Conservation (phyloP, 805 yeast genomes). For the Myxozyma vanderwaltii region DNA sequence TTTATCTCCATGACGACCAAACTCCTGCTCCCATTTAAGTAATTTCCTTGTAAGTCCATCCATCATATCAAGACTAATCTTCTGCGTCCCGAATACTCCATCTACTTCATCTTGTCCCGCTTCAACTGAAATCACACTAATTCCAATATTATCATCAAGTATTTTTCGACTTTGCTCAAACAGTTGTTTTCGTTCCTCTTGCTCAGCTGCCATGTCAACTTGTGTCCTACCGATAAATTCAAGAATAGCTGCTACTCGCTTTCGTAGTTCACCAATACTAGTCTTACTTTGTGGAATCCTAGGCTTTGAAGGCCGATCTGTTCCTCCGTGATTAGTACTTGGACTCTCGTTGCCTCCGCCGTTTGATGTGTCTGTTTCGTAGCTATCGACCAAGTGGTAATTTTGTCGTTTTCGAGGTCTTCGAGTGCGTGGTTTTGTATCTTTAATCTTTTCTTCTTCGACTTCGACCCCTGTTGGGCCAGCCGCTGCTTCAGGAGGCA, state of each 20-base stretch:
- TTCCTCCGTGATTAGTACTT: neutral
- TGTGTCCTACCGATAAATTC: slow-evolving; percentile 91
- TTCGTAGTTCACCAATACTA: too few relatives aligned
- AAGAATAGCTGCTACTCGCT: slow-evolving; percentile 71
- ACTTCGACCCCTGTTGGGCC: too few relatives aligned
- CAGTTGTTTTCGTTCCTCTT: slow-evolving; percentile 56
- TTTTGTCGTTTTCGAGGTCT: neutral
- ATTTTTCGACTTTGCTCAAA: slow-evolving; percentile 43
- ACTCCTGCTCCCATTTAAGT: slow-evolving; percentile 77
- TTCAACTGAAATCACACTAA: slow-evolving; percentile 9
- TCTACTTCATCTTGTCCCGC: slow-evolving; percentile 41
- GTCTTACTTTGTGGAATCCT: slow-evolving; percentile 63
- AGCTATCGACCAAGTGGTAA: neutral
- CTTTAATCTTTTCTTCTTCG: too few relatives aligned
- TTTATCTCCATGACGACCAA: slow-evolving; percentile 50
- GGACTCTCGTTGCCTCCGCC: neutral
- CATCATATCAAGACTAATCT: slow-evolving; percentile 64
- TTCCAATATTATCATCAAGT: slow-evolving; percentile 5
- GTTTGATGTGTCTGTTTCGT: slow-evolving; percentile 15
- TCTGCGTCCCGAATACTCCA: slow-evolving; percentile 52
- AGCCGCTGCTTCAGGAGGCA: neutral
- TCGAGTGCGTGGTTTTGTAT: neutral
- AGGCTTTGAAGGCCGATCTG: slow-evolving; percentile 75
- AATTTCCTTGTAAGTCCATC: slow-evolving; percentile 73
- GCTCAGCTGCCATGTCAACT: slow-evolving; percentile 75